A percentile compares a stretch with the other conserved stretches of the same genome.
These are phyloP conservation scores for Basidiobolus meristosporus DNA, from an alignment of 371 early-diverging fungal species.

Conservation along the genomic window DNA sequence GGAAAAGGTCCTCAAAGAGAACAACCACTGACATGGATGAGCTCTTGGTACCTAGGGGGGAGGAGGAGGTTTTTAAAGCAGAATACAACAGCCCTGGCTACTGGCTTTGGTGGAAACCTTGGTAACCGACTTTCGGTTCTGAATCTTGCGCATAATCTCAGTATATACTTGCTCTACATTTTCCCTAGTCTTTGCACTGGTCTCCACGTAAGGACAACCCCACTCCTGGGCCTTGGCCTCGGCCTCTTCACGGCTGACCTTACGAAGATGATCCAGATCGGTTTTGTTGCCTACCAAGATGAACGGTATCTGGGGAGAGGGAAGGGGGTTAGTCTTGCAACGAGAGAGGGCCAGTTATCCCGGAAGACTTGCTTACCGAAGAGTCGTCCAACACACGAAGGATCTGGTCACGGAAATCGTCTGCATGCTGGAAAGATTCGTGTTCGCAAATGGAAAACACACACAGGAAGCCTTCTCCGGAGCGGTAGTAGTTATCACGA, in stretches of 20 bases:
- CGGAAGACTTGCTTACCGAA: slow-evolving; percentile 16
- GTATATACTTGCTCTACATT: slow-evolving; percentile 71
- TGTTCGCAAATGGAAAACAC: slow-evolving; percentile 71
- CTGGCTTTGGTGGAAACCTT: too few relatives aligned
- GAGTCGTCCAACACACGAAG: slow-evolving; percentile 73
- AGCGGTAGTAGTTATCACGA: slow-evolving; percentile 81
- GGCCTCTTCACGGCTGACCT: slow-evolving; percentile 51
- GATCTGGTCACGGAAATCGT: slow-evolving; percentile 79
- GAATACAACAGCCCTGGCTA: too few relatives aligned
- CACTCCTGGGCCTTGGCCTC: slow-evolving; percentile 50
- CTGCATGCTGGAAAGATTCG: slow-evolving; percentile 62
- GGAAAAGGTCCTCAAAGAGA: too few relatives aligned
- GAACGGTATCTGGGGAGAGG: slow-evolving; percentile 36
- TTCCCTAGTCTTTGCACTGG: slow-evolving; percentile 69
- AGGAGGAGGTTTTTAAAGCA: too few relatives aligned
- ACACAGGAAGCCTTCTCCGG: slow-evolving; percentile 79
- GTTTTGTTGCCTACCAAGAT: slow-evolving; percentile 78
- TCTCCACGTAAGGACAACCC: slow-evolving; percentile 68
- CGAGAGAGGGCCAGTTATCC: neutral
- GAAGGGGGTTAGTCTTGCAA: neutral
- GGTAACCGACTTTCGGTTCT: too few relatives aligned
- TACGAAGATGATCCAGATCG: slow-evolving; percentile 51
- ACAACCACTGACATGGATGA: too few relatives aligned
- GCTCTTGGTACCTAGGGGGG: too few relatives aligned
- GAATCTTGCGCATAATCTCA: slow-evolving; percentile 56